Base-by-base conservation (phyloP, 164 flowering plant species). In the Pachysandra terminalis region DNA sequence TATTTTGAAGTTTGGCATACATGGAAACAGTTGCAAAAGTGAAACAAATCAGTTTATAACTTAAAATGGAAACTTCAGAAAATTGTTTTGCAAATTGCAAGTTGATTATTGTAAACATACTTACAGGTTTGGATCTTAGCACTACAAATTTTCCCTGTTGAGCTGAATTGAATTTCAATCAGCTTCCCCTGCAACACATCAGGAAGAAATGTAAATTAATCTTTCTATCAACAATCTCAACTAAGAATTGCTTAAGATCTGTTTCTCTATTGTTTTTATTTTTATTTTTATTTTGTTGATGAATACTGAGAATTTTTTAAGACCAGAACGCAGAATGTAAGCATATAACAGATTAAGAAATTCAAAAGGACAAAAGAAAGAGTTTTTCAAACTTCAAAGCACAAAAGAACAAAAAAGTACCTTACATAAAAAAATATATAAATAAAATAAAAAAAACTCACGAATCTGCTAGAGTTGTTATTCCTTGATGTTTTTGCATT, bases 401-500 rank as follows among this genome's bases (percentile, higher is more conserved):
- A 15, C 2, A 27, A 26, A 26, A 26, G 7, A 9, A 58, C 14
- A 19, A 14, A 24, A 21, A 14, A 51, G n/a, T 1, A 10, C 28
- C 2, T 53, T 61, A 12, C 23, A 65, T 24, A 19, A 25, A 24
- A 13, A 14, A 14, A 48, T 48, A 59, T n/a, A 26, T 41, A 59
- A 63, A 55, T 15, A 13, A 16, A 16, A 16, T 16, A 35, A 0
- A 17, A 45, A 55, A 32, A 35, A 79, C 79, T 71, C 49, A 79
- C 82, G 58, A 91, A 96, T 84, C 99, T 80, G 70, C 96, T 93
- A 65, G 99, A 86, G 73, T 96, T 96, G 75, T 80, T 83, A 83
- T 93, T 91, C 68, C 83, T 84, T 25, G 83, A 83, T 51, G 99
- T 93, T 82, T 93, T 93, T 35, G 99, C 97, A 81, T 96, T 93